Evolutionary conservation across 1,284 basidiomycete genomes (phyloP), one percentile per base, ranked within the genome.

Genomic region (Coniophora puteana): DNA sequence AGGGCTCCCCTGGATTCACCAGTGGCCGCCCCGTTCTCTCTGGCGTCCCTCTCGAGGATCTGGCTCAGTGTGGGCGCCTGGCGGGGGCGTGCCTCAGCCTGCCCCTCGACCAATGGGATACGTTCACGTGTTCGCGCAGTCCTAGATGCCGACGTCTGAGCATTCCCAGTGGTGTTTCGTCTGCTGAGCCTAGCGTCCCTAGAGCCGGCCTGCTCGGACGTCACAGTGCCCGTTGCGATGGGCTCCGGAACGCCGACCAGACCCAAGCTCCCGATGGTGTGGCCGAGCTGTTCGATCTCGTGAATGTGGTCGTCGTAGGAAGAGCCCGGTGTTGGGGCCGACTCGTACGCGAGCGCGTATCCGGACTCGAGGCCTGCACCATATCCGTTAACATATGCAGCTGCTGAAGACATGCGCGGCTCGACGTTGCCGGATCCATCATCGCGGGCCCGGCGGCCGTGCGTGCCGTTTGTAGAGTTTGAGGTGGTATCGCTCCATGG

Each of bases 331-430:
- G 41, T 35, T 27, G 47, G 51, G 4, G 36, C 5, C 3, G 36
- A 2, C 8, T 48, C 57, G 24, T 36, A 57, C 17, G 38, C 30
- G 3, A 59, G 40, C 6, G 51, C 51, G 14, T 58, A 43, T 1
- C 57, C 57, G 0, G 55, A 52, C 12, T 41, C 55, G 12, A 57
- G 62, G 12, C 57, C 57, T 12, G 45, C 50, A 21, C 57, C 61
- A 13, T 63, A 59, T 7, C 57, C 57, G 20, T 59, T 48, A 18
- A 59, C 1, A 27, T 59, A 59, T 5, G 57, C 61, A 16, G 48
- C 51, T 2, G 57, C 61, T 6, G 60, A 61, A 1, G 58, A 47
- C 12, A 58, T 43, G 14, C 60, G 57, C 12, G 51, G 14, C 6
- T 21, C 46, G 31, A 48, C 40, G 8, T 23, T 44, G 3, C 18